phyloP scores from a whole-genome alignment of 306 rosid species.

The Argentina anserina region DNA sequence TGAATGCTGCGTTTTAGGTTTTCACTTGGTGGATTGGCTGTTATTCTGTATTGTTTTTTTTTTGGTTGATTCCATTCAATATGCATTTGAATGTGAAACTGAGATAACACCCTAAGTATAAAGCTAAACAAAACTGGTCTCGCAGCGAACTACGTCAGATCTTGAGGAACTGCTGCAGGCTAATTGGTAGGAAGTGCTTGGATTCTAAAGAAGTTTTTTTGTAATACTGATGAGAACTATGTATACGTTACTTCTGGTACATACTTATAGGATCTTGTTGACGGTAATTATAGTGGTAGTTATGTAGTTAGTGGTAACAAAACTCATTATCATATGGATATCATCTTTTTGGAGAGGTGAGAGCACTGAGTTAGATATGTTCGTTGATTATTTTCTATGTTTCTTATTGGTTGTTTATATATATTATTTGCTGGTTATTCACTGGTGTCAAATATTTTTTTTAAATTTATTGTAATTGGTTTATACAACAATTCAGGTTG shows the following conservation, averaged over 20 bases:
- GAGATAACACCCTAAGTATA: background rate
- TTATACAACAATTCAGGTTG: background rate
- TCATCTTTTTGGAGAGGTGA: background rate
- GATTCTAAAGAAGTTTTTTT: background rate
- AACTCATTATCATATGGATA: too few relatives aligned
- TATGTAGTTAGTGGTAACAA: too few relatives aligned
- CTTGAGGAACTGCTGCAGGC: background rate
- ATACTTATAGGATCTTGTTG: too few relatives aligned
- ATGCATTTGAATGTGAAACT: background rate
- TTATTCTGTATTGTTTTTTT: background rate
- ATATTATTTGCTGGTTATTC: background rate
- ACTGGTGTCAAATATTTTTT: background rate
- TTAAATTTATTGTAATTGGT: background rate
- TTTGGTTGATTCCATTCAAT: background rate
- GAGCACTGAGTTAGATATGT: background rate
- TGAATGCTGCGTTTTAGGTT: background rate
- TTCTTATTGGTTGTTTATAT: background rate
- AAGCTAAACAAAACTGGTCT: background rate
- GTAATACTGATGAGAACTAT: background rate
- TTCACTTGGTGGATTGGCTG: background rate
- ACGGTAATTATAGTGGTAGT: too few relatives aligned
- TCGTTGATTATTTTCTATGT: background rate
- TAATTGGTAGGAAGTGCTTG: background rate
- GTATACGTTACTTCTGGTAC: background rate
- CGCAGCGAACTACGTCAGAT: background rate